Base-by-base conservation (phyloP, 805 yeast species). In the Jamesozyma gamospora region DNA sequence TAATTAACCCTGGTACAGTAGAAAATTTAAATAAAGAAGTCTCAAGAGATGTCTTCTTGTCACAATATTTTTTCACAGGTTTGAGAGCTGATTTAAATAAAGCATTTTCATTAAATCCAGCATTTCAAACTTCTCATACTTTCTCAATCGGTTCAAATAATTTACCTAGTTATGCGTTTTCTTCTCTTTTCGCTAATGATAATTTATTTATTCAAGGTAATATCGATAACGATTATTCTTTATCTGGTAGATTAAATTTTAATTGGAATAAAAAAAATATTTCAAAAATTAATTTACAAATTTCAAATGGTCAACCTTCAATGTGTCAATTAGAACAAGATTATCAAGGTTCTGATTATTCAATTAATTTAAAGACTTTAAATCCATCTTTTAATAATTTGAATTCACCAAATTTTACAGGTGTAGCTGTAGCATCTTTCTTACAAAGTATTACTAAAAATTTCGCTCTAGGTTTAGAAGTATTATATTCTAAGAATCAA, bases 271-370 rank as follows among this genome's bases (percentile, higher is more conserved):
- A 78, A 61, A 71, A 71, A 56, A 77, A 79, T 63, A 68, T 81
- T 55, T 75, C 95, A 45, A 88, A 87, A 67, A 75, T 83, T 45
- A 85, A 94, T 55, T 70, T 87, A 62, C 97, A 90, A 70, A 70
- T 87, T 51, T 84, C 94, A 52, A 70, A 79, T 47, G 84, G 81
- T 49, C 96, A 88, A 69, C 96, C 92, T 49, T 71, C 92, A 42
- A 86, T 90, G 94, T 73, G 83, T 47, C 97, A 92, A 69, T 71
- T 90, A 53, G 98, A 92, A 72, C 96, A 92, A 63, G 98, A 92
- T 65, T 81, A 77, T 69, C 90, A 82, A 66, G 96, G 90, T 45
- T 65, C 73, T 41, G 98, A 92, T 63, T 87, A 77, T 61, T 80
- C 95, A 37, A 63, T 88, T 60, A 88, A 88, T 71, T 70, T 92